Evolutionary conservation across 2,329 filamentous ascomycete species (phyloP).

Genomic region (Volutella citrinella): DNA sequence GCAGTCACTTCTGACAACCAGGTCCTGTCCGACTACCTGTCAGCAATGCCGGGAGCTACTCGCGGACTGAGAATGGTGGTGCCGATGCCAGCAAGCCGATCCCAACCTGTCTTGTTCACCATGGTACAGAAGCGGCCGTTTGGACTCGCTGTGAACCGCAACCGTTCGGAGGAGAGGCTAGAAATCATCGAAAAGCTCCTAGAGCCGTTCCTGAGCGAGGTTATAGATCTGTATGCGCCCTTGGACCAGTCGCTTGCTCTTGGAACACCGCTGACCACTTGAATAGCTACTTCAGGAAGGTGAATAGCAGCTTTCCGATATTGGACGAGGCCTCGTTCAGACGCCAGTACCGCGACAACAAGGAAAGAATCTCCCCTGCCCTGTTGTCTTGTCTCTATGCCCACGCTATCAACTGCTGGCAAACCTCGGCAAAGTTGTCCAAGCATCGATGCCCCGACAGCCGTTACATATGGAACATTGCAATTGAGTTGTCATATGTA

Average conservation of each 20-base stretch:
- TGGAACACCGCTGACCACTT: slow-evolving; percentile 5
- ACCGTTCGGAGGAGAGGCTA: slow-evolving; percentile 43
- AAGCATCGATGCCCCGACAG: slow-evolving; percentile 52
- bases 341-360: slow-evolving; percentile 41
- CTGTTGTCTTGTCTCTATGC: slow-evolving; percentile 57
- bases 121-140: slow-evolving; percentile 45
- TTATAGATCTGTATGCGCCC: slow-evolving; percentile 44
- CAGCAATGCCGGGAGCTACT: slow-evolving; percentile 28
- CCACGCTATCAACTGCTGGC: slow-evolving; percentile 57
- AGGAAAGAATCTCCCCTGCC: slow-evolving; percentile 51
- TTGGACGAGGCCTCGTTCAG: slow-evolving; percentile 54
- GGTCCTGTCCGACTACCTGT: slow-evolving; percentile 57
- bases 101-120: slow-evolving; percentile 43
- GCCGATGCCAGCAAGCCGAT: slow-evolving; percentile 28
- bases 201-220: slow-evolving; percentile 48
- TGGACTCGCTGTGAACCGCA: slow-evolving; percentile 36
- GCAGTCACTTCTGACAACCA: slow-evolving; percentile 59
- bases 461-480: slow-evolving; percentile 61
- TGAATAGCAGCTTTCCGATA: slow-evolving; percentile 60
- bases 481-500: slow-evolving; percentile 56
- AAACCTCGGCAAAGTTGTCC: slow-evolving; percentile 40
- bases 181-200: slow-evolving; percentile 58
- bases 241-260: accelerated
- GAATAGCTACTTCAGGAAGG: slow-evolving; percentile 29
- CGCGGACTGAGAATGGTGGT: slow-evolving; percentile 28